Evolutionary conservation across 176 grass and related monocot species (phyloP), one percentile per base, ranked within the genome.

Genomic region (Areca catechu): DNA sequence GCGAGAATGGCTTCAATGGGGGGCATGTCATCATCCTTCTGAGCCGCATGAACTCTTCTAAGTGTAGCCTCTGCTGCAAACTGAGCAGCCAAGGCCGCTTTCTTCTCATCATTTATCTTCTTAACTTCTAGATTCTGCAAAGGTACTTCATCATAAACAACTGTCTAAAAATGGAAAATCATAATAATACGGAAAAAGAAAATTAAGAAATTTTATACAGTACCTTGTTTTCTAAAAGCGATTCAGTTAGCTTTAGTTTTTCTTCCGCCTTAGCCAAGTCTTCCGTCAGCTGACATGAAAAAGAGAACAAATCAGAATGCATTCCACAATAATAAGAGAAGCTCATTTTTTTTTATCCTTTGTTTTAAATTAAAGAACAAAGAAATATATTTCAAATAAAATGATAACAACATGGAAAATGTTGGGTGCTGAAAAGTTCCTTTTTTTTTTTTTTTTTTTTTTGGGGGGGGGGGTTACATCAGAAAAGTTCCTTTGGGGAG

Each of bases 1-100:
- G 94, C 94, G 62, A 99, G 94, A 83, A 99, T 99, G 51, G 94
- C 94, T 81, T 99, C 94, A 78, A 99, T 99, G 12, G 94, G 94
- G 12, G 94, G 94, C 94, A 99, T 99, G 70, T 99, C 94, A 76
- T 99, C 94, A 51, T 93, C 94, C 71, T 98, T 98, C 52, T 98
- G 94, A 30, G 81, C 94, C 67, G 81, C 88, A 74, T 98, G 94
- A 24, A 98, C 88, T 76, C 94, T 85, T 74, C 94, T 80, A 62
- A 98, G 80, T 57, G 94, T 93, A 16, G 84, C 94, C 82, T 98
- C 84, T 71, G 91, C 86, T 16, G 83, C 83, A 87, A 96, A 96
- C 61, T 96, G 91, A 63, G 91, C 86, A 49, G 86, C 86, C 77
- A 96, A 54, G 50, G 91, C 86, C 0, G 80, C 56, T 50, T 87